phyloP scores from a whole-genome alignment of 2,329 filamentous ascomycete genomes.

The Didymella pomorum region DNA sequence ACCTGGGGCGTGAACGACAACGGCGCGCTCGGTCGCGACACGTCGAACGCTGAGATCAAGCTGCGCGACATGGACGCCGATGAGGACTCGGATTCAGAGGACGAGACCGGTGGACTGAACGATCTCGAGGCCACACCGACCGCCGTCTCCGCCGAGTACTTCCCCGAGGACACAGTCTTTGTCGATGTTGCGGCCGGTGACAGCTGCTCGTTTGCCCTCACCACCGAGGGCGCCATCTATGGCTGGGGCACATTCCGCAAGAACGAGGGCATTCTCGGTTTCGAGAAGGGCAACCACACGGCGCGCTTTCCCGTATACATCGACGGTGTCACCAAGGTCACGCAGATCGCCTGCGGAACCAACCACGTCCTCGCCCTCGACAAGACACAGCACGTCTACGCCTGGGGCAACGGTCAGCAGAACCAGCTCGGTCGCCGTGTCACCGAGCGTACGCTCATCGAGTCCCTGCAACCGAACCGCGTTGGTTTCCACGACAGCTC shows the following conservation, averaged over 20 bases:
- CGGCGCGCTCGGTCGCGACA: slow-evolving; percentile 79
- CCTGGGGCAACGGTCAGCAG: slow-evolving; percentile 78
- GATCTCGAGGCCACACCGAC: slow-evolving; percentile 74
- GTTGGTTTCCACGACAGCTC: slow-evolving; percentile 60
- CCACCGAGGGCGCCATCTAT: slow-evolving; percentile 77
- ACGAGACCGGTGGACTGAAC: slow-evolving; percentile 71
- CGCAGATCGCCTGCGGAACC: slow-evolving; percentile 69
- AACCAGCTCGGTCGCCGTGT: slow-evolving; percentile 72
- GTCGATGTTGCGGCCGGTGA: slow-evolving; percentile 75
- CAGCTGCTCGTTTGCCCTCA: slow-evolving; percentile 78
- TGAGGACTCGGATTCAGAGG: slow-evolving; percentile 53
- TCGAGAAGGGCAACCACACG: slow-evolving; percentile 57
- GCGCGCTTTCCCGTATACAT: slow-evolving; percentile 62
- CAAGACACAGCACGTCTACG: slow-evolving; percentile 68
- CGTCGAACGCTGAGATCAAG: slow-evolving; percentile 69
- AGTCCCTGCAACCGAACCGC: slow-evolving; percentile 64
- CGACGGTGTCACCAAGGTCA: slow-evolving; percentile 71
- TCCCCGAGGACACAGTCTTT: slow-evolving; percentile 69
- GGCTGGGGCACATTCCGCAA: slow-evolving; percentile 85
- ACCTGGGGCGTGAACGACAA: slow-evolving; percentile 92
- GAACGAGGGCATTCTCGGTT: slow-evolving; percentile 72
- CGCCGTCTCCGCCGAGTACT: slow-evolving; percentile 62
- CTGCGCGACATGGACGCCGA: slow-evolving; percentile 62
- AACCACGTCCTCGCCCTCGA: slow-evolving; percentile 77
- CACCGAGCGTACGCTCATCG: slow-evolving; percentile 65